Percentiles rank a stretch among this genome's conserved stretches.
Conservation (phyloP, 1,284 basidiomycete genomes). For the Trichosporon sp. region DNA sequence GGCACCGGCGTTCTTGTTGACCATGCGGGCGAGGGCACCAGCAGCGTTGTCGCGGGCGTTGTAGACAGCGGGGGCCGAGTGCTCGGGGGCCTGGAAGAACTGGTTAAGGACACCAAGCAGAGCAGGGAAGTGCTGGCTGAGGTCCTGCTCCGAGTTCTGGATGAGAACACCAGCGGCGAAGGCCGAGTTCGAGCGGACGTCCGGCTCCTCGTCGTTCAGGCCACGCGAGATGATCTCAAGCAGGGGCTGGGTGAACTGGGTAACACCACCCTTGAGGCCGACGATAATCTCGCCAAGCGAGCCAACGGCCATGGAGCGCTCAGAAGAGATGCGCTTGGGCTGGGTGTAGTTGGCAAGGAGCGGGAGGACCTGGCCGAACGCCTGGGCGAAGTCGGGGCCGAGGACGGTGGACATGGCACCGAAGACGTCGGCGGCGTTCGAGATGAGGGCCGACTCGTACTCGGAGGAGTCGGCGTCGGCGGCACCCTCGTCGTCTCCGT, state of each 20-base stretch:
- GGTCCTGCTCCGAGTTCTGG: constrained; percentile 78
- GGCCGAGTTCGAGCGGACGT: constrained; percentile 93
- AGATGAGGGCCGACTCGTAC: constrained; percentile 93
- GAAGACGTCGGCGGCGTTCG: constrained; percentile 90
- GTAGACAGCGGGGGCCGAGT: constrained; percentile 56
- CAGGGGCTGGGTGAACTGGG: constrained; percentile 73
- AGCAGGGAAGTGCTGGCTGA: constrained; percentile 72
- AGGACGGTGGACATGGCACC: constrained; percentile 82
- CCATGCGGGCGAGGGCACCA: constrained; percentile 84
- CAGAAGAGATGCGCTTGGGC: constrained; percentile 78
- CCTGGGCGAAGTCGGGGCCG: constrained; percentile 76
- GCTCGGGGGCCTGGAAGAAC: constrained; percentile 66
- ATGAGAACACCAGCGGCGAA: constrained; percentile 91
- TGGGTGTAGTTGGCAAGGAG: constrained; percentile 89
- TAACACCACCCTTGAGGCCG: constrained; percentile 82
- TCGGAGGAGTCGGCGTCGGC: constrained; percentile 68
- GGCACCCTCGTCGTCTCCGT: constrained; percentile 82
- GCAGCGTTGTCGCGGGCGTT: constrained; percentile 95
- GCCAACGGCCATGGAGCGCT: constrained; percentile 90
- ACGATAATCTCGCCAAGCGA: constrained; percentile 93
- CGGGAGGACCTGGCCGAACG: constrained; percentile 82
- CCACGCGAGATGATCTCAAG: constrained; percentile 76
- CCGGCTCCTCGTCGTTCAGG: constrained; percentile 76
- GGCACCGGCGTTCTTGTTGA: constrained; percentile 72
- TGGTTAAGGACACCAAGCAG: constrained; percentile 77